These are phyloP conservation scores for Annulohypoxylon bovei DNA, from an alignment of 495 filamentous ascomycete genomes.

Conservation along the genomic window DNA sequence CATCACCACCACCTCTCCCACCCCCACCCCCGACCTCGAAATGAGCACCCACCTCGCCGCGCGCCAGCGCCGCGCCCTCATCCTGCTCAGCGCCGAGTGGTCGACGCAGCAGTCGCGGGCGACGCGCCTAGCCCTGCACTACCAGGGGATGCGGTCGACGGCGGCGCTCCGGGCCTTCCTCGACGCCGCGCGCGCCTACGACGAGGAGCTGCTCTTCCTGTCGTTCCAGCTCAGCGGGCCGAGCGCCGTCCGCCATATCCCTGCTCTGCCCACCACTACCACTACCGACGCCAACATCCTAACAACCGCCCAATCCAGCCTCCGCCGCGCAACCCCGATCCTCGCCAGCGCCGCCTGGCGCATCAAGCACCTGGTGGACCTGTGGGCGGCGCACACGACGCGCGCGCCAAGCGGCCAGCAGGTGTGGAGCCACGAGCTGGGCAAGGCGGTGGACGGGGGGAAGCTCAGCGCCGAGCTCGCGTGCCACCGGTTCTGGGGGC, in stretches of 20 bases:
- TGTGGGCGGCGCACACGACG: neutral
- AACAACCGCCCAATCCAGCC: neutral
- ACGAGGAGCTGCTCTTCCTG: constrained; percentile 13
- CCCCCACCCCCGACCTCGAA: constrained; percentile 8
- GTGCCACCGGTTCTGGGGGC: neutral
- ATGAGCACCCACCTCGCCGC: neutral
- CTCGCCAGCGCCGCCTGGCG: constrained; percentile 6
- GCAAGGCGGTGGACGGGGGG: neutral
- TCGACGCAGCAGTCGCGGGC: neutral
- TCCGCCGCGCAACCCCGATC: neutral
- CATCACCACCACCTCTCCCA: neutral
- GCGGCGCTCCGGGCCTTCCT: neutral
- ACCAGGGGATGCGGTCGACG: neutral
- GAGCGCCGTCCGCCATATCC: neutral
- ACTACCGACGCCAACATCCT: neutral
- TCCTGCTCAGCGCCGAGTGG: neutral
- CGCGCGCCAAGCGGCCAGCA: too few species aligned
- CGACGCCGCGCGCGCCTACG: constrained; percentile 12
- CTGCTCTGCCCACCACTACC: too few species aligned
- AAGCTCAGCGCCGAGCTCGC: neutral
- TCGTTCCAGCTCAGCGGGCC: constrained; percentile 15
- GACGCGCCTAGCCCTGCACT: neutral
- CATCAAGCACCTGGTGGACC: neutral
- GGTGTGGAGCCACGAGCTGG: neutral
- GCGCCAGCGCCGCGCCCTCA: neutral